Evolutionary conservation across 1,139 yeast genomes (phyloP).

Genomic region (Sugiyamaella sp.): DNA sequence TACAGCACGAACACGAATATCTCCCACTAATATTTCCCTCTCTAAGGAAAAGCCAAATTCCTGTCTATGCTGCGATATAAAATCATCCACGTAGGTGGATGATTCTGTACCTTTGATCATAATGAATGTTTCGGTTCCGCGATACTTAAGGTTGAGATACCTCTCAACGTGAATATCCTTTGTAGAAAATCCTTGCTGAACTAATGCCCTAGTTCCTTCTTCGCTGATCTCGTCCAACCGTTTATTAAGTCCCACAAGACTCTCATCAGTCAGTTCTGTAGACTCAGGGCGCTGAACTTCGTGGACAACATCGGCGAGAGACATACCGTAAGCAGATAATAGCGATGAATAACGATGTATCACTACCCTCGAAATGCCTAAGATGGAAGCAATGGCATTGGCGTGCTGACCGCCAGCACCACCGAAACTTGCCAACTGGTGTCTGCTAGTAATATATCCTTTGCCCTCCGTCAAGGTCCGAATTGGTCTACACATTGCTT

Average conservation of each 20-base stretch:
- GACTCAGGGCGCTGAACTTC: conserved; percentile 62
- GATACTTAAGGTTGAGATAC: conserved; percentile 75
- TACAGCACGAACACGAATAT: conserved; percentile 71
- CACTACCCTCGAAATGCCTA: conserved; percentile 49
- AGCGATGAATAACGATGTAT: conserved; percentile 55
- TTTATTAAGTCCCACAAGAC: conserved; percentile 38
- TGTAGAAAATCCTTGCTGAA: conserved; percentile 51
- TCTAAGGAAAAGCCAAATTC: conserved; percentile 74
- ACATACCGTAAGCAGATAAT: conserved; percentile 56
- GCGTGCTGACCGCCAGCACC: conserved; percentile 63
- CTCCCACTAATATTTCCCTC: conserved; percentile 73
- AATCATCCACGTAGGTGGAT: conserved; percentile 33
- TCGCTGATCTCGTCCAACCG: conserved; percentile 45
- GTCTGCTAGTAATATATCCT: conserved; percentile 49
- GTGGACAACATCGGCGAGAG: conserved; percentile 56
- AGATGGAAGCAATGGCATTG: conserved; percentile 49
- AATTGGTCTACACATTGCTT: conserved; percentile 56
- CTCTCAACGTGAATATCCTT: conserved; percentile 54
- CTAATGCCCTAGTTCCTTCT: conserved; percentile 45
- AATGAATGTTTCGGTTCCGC: conserved; percentile 85
- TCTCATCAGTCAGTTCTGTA: conserved; percentile 40
- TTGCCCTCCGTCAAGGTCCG: conserved; percentile 55
- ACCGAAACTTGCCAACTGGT: conserved; percentile 53
- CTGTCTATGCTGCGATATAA: conserved; percentile 56
- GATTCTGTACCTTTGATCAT: conserved; percentile 57